Conservation (phyloP, 2,329 filamentous ascomycete genomes). For the Calonectria montana region DNA sequence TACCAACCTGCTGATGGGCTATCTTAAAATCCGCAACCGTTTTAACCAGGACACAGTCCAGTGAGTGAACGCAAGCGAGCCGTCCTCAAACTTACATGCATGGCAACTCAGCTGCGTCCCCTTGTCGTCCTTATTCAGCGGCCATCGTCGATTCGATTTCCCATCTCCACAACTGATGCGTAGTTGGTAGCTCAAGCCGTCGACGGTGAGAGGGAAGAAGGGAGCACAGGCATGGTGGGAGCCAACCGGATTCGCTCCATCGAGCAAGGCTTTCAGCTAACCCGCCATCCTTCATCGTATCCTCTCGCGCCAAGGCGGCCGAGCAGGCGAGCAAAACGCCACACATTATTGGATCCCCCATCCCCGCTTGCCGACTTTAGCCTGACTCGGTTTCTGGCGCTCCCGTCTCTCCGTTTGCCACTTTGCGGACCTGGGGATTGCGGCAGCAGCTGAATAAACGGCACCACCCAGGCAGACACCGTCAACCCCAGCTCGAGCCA, state of each 20-base stretch:
- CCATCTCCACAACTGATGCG: neutral
- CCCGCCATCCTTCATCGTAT: neutral
- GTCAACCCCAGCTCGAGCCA: neutral
- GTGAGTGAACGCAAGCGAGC: neutral
- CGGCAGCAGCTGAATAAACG: neutral
- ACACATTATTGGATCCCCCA: neutral
- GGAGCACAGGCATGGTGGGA: neutral
- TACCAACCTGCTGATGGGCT: neutral
- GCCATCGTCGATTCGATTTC: neutral
- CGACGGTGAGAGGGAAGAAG: neutral
- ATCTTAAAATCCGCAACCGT: neutral
- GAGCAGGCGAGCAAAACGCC: neutral
- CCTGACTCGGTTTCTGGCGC: neutral
- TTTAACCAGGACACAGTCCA: no score
- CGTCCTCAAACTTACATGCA: neutral
- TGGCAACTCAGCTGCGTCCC: neutral
- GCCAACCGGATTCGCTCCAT: neutral
- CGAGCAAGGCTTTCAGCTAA: neutral
- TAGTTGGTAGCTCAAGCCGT: conserved; percentile 1
- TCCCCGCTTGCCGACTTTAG: neutral
- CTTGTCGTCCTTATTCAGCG: neutral
- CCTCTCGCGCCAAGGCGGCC: neutral
- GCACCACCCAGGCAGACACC: neutral
- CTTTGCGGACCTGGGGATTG: neutral
- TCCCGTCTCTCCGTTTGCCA: neutral